Conservation (phyloP, 2,329 filamentous ascomycete species). For the Microdochium trichocladiopsis region DNA sequence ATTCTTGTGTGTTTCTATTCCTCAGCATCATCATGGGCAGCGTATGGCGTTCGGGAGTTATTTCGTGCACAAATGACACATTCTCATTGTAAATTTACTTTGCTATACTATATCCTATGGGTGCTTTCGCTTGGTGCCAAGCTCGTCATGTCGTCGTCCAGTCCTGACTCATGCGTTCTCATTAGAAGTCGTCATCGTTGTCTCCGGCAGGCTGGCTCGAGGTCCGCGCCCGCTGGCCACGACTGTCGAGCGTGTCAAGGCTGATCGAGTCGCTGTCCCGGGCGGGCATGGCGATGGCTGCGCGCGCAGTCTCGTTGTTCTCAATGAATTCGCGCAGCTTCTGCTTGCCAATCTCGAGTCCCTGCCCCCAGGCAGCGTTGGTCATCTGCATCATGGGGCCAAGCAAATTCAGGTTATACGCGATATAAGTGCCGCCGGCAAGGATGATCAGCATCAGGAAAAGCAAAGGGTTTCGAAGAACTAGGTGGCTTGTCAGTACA, state of each 20-base stretch:
- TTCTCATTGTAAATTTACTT: not conserved
- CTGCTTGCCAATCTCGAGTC: constrained; percentile 85
- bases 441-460: constrained; percentile 81
- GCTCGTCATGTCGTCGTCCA: not conserved
- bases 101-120: not conserved
- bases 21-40: not conserved
- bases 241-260: constrained; percentile 54
- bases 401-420: constrained; percentile 90
- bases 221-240: constrained; percentile 40
- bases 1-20: not conserved
- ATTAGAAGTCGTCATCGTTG: constrained; percentile 54
- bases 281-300: constrained; percentile 71
- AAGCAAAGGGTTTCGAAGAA: constrained; percentile 87
- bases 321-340: constrained; percentile 85
- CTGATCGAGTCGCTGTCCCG: constrained; percentile 41
- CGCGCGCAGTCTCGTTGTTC: constrained; percentile 74
- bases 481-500: constrained; percentile 35
- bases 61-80: not conserved
- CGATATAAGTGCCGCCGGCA: constrained; percentile 74
- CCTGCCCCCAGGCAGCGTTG: constrained; percentile 81
- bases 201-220: constrained; percentile 29
- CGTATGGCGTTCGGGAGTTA: not conserved
- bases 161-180: not conserved
- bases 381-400: constrained; percentile 94
- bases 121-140: not conserved